A percentile compares a stretch with the other conserved stretches of the same genome.
Conservation (phyloP, 1,284 basidiomycete genomes). For the Fomitiporia mediterranea region DNA sequence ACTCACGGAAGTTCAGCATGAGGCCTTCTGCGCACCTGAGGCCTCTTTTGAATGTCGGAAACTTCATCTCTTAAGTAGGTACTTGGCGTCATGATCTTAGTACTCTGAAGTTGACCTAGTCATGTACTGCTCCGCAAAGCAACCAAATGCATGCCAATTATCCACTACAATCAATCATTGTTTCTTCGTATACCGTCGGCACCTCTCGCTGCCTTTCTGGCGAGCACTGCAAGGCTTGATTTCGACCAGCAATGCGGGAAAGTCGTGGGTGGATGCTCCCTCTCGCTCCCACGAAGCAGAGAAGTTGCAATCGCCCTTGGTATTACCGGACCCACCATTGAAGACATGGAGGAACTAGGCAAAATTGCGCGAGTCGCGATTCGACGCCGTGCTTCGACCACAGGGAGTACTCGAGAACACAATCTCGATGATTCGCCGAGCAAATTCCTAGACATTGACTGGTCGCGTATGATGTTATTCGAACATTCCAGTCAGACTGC, state of each 20-base stretch:
- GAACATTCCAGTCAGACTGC: slow-evolving; percentile 29
- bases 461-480: slow-evolving; percentile 41
- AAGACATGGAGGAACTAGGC: slow-evolving; percentile 1
- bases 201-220: slow-evolving; percentile 35
- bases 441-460: slow-evolving; percentile 37
- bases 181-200: slow-evolving; percentile 36
- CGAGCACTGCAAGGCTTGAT: slow-evolving; percentile 35
- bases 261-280: slow-evolving; percentile 25
- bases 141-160: slow-evolving; percentile 31
- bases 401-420: background rate
- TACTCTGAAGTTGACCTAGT: too few species aligned
- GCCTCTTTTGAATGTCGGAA: background rate
- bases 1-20: background rate
- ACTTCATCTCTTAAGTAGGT: background rate
- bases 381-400: background rate
- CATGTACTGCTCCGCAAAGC: slow-evolving; percentile 20
- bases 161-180: slow-evolving; percentile 38
- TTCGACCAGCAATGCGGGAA: slow-evolving; percentile 25
- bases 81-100: background rate
- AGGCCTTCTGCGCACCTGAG: background rate
- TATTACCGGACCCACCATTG: background rate
- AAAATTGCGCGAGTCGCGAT: background rate
- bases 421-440: background rate
- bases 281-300: slow-evolving; percentile 30
- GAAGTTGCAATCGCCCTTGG: slow-evolving; percentile 1